Conservation (phyloP, 2,329 filamentous ascomycete species). For the Aspergillus sojae region DNA sequence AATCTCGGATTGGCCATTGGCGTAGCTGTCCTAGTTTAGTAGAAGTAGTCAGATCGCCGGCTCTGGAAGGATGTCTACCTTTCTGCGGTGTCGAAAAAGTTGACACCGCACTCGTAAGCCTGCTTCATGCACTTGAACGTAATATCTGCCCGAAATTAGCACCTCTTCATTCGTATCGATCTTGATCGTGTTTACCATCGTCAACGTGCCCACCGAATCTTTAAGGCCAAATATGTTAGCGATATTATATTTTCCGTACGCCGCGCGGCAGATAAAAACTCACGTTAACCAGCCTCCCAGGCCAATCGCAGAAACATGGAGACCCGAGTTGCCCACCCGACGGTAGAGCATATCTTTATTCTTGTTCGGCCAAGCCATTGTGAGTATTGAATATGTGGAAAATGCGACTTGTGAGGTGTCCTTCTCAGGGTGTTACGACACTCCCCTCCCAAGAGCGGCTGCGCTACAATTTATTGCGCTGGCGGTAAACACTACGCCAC, state of each 20-base stretch:
- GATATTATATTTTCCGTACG: neutral
- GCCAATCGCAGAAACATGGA: conserved; percentile 73
- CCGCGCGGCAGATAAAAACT: conserved; percentile 5
- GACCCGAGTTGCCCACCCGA: conserved; percentile 69
- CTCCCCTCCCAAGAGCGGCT: neutral
- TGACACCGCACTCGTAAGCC: conserved; percentile 60
- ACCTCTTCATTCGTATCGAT: too few species aligned
- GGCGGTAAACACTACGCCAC: neutral
- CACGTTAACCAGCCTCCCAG: conserved; percentile 54
- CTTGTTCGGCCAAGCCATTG: conserved; percentile 29
- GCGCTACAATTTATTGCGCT: neutral
- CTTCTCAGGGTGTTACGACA: neutral
- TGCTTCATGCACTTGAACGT: conserved; percentile 48
- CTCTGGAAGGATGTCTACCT: conserved; percentile 21
- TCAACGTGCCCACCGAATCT: conserved; percentile 69
- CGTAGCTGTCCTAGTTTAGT: conserved; percentile 40
- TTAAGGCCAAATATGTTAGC: neutral
- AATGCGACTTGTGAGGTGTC: neutral
- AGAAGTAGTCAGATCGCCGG: neutral
- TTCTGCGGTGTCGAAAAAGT: conserved; percentile 62
- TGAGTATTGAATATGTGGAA: neutral
- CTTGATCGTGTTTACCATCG: conserved; percentile 50
- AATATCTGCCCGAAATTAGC: conserved; percentile 19
- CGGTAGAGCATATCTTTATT: conserved; percentile 67
- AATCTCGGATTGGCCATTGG: conserved; percentile 55